A percentile compares a stretch with the other conserved stretches of the same genome.
phyloP scores from a whole-genome alignment of 2,329 filamentous ascomycete genomes.

The Penicillium sp. region DNA sequence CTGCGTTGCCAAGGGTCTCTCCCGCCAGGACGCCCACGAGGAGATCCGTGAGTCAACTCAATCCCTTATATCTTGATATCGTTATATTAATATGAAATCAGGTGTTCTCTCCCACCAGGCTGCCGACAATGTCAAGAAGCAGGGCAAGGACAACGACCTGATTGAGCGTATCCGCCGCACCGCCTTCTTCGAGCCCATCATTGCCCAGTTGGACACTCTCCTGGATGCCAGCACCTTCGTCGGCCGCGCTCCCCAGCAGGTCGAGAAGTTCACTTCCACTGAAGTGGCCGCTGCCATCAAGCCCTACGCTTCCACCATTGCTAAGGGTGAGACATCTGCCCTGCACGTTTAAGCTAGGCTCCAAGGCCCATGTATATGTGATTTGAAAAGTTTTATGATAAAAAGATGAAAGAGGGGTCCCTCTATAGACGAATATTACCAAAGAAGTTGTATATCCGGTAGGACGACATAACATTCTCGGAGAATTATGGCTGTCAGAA shows the following conservation, averaged over 20 bases:
- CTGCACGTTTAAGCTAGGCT: conserved; percentile 39
- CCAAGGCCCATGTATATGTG: background rate
- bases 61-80: background rate
- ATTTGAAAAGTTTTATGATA: conserved; percentile 5
- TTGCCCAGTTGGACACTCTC: conserved; percentile 67
- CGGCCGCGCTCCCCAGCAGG: conserved; percentile 56
- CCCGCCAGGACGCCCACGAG: conserved; percentile 82
- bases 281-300: conserved; percentile 51
- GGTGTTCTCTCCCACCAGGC: conserved; percentile 76
- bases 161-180: conserved; percentile 73
- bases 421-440: background rate
- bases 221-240: conserved; percentile 64
- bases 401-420: conserved; percentile 1
- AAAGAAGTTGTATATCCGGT: background rate
- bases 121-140: conserved; percentile 66
- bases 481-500: background rate
- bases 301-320: conserved; percentile 46
- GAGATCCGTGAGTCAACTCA: conserved; percentile 62
- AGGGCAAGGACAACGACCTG: conserved; percentile 77
- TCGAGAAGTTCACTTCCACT: conserved; percentile 54
- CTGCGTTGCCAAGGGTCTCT: conserved; percentile 68
- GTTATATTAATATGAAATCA: conserved; percentile 14
- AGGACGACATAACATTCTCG: background rate
- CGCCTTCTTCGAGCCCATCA: conserved; percentile 73
- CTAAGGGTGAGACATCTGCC: conserved; percentile 39